Base-by-base conservation (phyloP, 768 basidiomycete species). In the Xerocomus spinulosus region DNA sequence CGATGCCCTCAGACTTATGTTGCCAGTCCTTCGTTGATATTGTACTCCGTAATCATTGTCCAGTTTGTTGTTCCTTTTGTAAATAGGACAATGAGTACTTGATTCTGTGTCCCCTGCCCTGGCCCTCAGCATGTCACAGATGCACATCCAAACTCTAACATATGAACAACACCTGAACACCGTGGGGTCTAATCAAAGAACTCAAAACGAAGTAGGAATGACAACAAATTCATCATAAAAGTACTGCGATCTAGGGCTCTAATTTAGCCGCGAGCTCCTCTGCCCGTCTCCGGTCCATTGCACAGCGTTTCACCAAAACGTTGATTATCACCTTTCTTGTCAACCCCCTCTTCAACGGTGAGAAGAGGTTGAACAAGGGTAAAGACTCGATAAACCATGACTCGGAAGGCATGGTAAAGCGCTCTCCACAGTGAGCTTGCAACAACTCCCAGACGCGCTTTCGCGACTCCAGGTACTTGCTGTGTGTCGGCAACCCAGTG, bases 211-310 rank as follows among this genome's bases (percentile, higher is more conserved):
- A n/a, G n/a, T n/a, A n/a, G n/a, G n/a, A n/a, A n/a, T n/a, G n/a
- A n/a, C n/a, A n/a, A n/a, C n/a, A n/a, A n/a, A n/a, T n/a, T n/a
- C n/a, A n/a, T n/a, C n/a, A n/a, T n/a, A n/a, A n/a, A n/a, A n/a
- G n/a, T n/a, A n/a, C n/a, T n/a, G n/a, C n/a, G n/a, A n/a, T n/a
- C 41, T 42, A 42, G 28, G 41, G 28, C 42, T 44, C 42, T 18
- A 44, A 18, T 34, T 17, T 34, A 3, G 23, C 42, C 13, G 42
- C 42, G n/a, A 44, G 32, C 10, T 44, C 42, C 33, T 44, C 42
- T 18, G 42, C 42, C 4, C n/a, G 29, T n/a, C 18, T 44, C 8
- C 32, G 42, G n/a, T 44, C 32, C 42, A 44, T 44, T 15, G 23
- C 42, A 13, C 32, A 44, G n/a, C 42, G 32, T 23, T 25, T 34